Percentiles rank a stretch among this genome's conserved stretches.
These are phyloP conservation scores for Cryphonectria radicalis DNA, from an alignment of 2,329 filamentous ascomycete species.

Conservation along the genomic window DNA sequence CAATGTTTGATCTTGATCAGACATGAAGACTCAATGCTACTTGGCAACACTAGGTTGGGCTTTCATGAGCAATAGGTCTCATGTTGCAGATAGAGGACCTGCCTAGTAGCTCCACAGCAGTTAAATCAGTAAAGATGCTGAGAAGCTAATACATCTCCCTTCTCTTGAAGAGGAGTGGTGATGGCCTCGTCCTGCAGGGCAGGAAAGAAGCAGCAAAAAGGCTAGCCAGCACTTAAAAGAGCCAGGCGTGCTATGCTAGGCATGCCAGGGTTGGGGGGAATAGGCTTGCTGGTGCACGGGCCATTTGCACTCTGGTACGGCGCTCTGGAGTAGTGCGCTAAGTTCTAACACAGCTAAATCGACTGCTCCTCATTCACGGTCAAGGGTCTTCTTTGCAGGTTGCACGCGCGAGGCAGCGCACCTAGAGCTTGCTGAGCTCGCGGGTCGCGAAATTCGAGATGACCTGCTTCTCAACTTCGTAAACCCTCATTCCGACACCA, in stretches of 20 bases:
- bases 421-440: slow-evolving; percentile 21
- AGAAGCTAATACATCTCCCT: background rate
- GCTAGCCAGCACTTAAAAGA: no score
- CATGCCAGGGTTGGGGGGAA: background rate
- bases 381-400: slow-evolving; percentile 2
- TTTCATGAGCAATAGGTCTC: background rate
- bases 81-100: background rate
- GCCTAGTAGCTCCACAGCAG: accelerated
- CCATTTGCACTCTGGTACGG: background rate
- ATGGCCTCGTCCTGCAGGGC: background rate
- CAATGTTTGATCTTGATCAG: background rate
- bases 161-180: background rate
- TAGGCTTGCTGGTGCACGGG: background rate
- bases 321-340: background rate
- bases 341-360: background rate
- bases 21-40: background rate
- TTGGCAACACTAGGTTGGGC: background rate
- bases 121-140: background rate
- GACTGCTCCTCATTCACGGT: background rate
- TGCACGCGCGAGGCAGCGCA: slow-evolving; percentile 23
- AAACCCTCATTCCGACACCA: slow-evolving; percentile 12
- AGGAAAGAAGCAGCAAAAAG: background rate
- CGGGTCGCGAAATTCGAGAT: slow-evolving; percentile 26
- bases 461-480: background rate
- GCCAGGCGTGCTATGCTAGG: background rate